Evolutionary conservation across 768 basidiomycete species (phyloP).

Genomic region (Dentipellis sp.): DNA sequence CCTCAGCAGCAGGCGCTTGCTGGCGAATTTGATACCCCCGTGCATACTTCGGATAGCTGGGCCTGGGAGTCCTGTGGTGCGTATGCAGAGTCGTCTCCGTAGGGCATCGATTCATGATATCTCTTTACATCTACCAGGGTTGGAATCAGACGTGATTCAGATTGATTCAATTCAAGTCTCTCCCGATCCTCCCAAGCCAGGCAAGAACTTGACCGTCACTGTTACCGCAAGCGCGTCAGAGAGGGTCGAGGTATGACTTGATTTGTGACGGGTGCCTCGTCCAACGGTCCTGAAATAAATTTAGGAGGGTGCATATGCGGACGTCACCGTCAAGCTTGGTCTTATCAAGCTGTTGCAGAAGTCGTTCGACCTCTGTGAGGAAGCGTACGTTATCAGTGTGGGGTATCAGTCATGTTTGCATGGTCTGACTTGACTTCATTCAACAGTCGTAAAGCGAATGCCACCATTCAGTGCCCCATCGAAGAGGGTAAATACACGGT

Average conservation of each 20-base stretch:
- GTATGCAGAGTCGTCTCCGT: constrained; percentile 18
- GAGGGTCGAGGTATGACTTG: constrained; percentile 50
- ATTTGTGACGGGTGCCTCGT: background rate
- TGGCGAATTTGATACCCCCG: constrained; percentile 18
- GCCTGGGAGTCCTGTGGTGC: constrained; percentile 66
- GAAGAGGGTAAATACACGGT: constrained; percentile 62
- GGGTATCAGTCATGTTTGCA: background rate
- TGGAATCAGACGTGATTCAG: constrained; percentile 36
- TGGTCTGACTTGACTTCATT: background rate
- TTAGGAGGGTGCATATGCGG: constrained; percentile 86
- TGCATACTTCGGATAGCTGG: constrained; percentile 44
- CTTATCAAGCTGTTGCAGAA: constrained; percentile 82
- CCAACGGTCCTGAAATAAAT: background rate
- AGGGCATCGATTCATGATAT: constrained; percentile 1
- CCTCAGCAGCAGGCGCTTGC: constrained; percentile 22
- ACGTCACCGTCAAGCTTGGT: constrained; percentile 91
- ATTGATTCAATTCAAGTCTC: constrained; percentile 62
- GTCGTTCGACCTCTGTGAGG: constrained; percentile 82
- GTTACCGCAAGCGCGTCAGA: constrained; percentile 54
- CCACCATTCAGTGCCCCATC: constrained; percentile 79
- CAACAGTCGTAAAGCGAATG: constrained; percentile 62
- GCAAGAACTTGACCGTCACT: constrained; percentile 78
- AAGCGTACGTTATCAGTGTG: constrained; percentile 59
- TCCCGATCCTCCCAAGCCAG: constrained; percentile 88
- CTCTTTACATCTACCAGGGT: constrained; percentile 28